Base-by-base conservation (phyloP, 345 rosid species). In the Citropsis articulata region DNA sequence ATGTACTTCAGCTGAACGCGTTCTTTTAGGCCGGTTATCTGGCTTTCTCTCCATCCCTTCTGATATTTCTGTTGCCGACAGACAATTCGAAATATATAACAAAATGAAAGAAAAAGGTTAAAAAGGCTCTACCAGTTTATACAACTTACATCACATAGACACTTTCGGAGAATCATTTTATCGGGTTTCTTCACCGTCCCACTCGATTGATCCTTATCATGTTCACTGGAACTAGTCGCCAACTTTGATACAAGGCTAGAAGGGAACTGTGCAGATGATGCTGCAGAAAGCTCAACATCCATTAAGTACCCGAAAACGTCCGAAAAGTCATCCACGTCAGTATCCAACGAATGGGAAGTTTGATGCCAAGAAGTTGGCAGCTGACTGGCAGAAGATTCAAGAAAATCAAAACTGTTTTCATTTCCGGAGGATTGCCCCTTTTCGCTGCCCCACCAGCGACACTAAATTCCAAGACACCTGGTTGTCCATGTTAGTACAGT, bases 1-100 rank as follows among this genome's bases (percentile, higher is more conserved):
- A 56, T 80, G 85, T 38, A 59, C 9, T 38, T 79, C 81, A 77
- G 78, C 75, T 13, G 82, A 77, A 28, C 78, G 80, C 0, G 75
- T 67, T 65, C 85, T 67, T 62, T 73, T 83, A 14, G 59, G 82
- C 19, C 1, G 18, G 30, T 21, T 31, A 56, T 10, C 18, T 22
- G 36, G 35, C 27, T 40, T 36, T 53, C 24, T 66, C 30, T 77
- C 56, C 48, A 21, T 19, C 40, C 76, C 53, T 30, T 53, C 16
- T 38, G 13, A 24, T 25, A 21, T 71, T 4, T 64, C 4, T 18
- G 42, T 45, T 22, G 21, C 70, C 78, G 63, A 30, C 13, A 75
- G 48, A 35, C 56, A 40, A n/a, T 13, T 6, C 9, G 13, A 9
- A 40, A 9, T 40, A 40, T 40, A 9, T 40, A 0, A 40, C 13